These are phyloP conservation scores for Clavispora fructus DNA, from an alignment of 805 yeast species.

Conservation along the genomic window DNA sequence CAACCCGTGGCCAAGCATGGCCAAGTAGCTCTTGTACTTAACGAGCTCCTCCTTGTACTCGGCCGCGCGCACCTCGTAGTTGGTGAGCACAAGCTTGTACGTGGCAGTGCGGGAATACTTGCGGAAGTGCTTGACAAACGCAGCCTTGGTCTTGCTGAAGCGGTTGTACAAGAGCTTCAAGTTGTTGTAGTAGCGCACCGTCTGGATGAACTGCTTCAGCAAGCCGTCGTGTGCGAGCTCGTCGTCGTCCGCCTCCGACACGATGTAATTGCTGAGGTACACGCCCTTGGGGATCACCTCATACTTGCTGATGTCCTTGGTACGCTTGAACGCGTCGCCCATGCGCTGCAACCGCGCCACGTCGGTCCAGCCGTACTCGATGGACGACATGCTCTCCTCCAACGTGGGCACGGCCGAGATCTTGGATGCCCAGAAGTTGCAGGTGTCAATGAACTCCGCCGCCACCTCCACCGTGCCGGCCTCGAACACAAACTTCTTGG, in stretches of 20 bases:
- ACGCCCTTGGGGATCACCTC: slow-evolving; percentile 36
- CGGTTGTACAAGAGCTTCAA: slow-evolving; percentile 30
- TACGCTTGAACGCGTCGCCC: slow-evolving; percentile 25
- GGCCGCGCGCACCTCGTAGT: slow-evolving; percentile 36
- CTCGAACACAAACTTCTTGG: slow-evolving; percentile 51
- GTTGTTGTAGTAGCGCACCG: slow-evolving; percentile 37
- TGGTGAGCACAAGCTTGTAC: slow-evolving; percentile 29
- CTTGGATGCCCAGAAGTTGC: slow-evolving; percentile 89
- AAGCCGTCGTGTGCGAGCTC: slow-evolving; percentile 29
- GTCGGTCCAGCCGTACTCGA: slow-evolving; percentile 78
- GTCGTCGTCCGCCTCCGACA: slow-evolving; percentile 12
- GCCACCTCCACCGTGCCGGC: slow-evolving; percentile 68
- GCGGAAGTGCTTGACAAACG: slow-evolving; percentile 27
- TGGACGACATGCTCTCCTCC: slow-evolving; percentile 66
- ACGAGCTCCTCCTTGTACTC: slow-evolving; percentile 42
- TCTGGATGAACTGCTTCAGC: slow-evolving; percentile 40
- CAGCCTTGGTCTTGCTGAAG: slow-evolving; percentile 25
- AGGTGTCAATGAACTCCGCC: slow-evolving; percentile 61
- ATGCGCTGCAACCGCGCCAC: slow-evolving; percentile 26
- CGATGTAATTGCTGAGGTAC: slow-evolving; percentile 32
- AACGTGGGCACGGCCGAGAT: slow-evolving; percentile 70
- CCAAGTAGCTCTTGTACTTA: slow-evolving; percentile 43
- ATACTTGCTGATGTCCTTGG: slow-evolving; percentile 39
- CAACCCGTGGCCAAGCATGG: slow-evolving; percentile 43
- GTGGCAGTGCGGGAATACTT: slow-evolving; percentile 24